Evolutionary conservation across 163 green algal species (phyloP).

Genomic region (Dunaliella salina): DNA sequence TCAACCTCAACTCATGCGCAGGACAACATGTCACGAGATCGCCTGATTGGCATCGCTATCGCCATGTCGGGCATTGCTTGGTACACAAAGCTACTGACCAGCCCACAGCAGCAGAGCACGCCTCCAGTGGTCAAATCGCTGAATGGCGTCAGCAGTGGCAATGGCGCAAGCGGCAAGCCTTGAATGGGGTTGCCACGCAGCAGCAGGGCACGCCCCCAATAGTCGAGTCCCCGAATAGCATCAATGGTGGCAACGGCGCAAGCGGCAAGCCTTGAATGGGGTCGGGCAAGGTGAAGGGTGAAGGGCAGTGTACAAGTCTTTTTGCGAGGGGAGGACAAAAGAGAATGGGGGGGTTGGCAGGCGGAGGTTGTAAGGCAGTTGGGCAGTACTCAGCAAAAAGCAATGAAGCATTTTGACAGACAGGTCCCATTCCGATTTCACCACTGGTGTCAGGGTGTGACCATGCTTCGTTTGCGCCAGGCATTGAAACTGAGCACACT

Average conservation of each 20-base stretch:
- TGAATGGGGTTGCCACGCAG: background rate
- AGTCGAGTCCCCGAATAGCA: background rate
- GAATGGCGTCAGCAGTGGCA: background rate
- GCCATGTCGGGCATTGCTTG: conserved; percentile 81
- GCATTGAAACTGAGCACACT: too few species aligned
- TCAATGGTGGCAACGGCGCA: background rate
- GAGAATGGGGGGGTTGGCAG: too few species aligned
- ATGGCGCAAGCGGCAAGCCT: background rate
- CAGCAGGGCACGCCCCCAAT: background rate
- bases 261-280: background rate
- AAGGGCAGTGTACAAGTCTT: too few species aligned
- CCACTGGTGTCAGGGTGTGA: too few species aligned
- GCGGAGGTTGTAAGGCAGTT: too few species aligned
- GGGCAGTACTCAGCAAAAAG: too few species aligned
- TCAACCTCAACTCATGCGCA: background rate
- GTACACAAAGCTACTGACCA: conserved; percentile 26
- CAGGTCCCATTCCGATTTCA: too few species aligned
- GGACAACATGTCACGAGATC: conserved; percentile 78
- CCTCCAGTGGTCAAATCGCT: background rate
- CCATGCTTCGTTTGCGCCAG: too few species aligned
- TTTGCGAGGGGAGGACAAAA: too few species aligned
- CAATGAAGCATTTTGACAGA: too few species aligned
- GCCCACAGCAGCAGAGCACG: background rate
- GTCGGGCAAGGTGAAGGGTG: too few species aligned
- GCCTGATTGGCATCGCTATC: conserved; percentile 66